These are phyloP conservation scores for Leccinum subtestaceum DNA, from an alignment of 768 basidiomycete genomes.

Conservation along the genomic window DNA sequence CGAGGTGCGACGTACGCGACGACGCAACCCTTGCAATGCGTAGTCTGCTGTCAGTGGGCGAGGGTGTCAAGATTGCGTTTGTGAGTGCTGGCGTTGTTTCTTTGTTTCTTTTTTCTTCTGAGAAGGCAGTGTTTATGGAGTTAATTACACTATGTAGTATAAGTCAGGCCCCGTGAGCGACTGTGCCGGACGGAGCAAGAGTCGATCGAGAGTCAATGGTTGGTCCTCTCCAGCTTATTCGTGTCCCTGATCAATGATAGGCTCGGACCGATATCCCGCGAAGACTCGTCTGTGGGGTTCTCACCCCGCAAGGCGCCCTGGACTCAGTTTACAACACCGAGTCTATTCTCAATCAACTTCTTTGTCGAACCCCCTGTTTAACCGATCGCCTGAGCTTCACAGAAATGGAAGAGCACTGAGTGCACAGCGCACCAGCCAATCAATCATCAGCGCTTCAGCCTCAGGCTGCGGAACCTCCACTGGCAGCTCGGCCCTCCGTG, in stretches of 20 bases:
- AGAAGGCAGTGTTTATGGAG: neutral
- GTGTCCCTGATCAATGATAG: neutral
- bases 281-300: neutral
- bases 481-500: neutral
- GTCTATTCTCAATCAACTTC: neutral
- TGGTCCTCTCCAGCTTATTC: neutral
- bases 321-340: neutral
- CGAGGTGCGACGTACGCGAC: neutral
- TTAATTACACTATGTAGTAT: neutral
- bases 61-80: neutral
- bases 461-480: neutral
- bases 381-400: neutral
- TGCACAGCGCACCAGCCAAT: neutral
- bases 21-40: neutral
- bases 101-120: neutral
- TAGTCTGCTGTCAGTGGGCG: neutral
- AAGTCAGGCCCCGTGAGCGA: neutral
- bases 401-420: neutral
- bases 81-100: neutral
- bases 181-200: neutral
- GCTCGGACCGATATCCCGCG: neutral
- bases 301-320: conserved; percentile 8
- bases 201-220: neutral
- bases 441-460: neutral
- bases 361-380: neutral